phyloP scores from a whole-genome alignment of 495 filamentous ascomycete species.

The Bryoglossum gracile region DNA sequence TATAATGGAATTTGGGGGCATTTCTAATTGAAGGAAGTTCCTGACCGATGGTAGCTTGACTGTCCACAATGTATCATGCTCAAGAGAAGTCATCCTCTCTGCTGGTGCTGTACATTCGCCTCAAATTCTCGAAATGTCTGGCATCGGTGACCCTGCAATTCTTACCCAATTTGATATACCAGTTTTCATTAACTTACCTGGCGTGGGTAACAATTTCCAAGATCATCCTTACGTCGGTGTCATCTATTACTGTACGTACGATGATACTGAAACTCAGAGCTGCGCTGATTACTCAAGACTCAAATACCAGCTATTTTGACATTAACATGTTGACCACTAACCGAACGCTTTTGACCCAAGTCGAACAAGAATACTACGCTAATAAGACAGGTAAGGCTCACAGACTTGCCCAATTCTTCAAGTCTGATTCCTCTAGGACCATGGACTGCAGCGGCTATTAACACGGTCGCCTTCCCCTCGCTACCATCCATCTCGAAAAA shows the following conservation, averaged over 20 bases:
- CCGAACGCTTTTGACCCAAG: constrained; percentile 1
- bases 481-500: constrained; percentile 26
- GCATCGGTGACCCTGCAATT: constrained; percentile 47
- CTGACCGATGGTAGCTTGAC: constrained; percentile 3
- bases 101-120: constrained; percentile 56
- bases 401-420: not conserved
- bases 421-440: constrained; percentile 27
- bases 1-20: not conserved
- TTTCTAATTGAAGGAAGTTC: not conserved
- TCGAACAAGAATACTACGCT: constrained; percentile 13
- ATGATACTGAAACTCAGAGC: not conserved
- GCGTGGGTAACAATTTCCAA: constrained; percentile 60
- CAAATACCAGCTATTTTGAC: constrained; percentile 6
- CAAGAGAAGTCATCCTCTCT: constrained; percentile 56
- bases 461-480: constrained; percentile 35
- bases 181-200: constrained; percentile 46
- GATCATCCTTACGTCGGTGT: constrained; percentile 33
- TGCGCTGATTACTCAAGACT: constrained; percentile 1
- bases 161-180: constrained; percentile 42
- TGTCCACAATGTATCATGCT: constrained; percentile 8
- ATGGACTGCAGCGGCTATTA: constrained; percentile 33
- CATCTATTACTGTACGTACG: constrained; percentile 3
- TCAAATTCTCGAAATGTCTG: constrained; percentile 56
- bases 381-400: constrained; percentile 11
- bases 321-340: constrained; percentile 6